Base-by-base conservation (phyloP, 2,329 filamentous ascomycete species). In the Metarhizium sp. region DNA sequence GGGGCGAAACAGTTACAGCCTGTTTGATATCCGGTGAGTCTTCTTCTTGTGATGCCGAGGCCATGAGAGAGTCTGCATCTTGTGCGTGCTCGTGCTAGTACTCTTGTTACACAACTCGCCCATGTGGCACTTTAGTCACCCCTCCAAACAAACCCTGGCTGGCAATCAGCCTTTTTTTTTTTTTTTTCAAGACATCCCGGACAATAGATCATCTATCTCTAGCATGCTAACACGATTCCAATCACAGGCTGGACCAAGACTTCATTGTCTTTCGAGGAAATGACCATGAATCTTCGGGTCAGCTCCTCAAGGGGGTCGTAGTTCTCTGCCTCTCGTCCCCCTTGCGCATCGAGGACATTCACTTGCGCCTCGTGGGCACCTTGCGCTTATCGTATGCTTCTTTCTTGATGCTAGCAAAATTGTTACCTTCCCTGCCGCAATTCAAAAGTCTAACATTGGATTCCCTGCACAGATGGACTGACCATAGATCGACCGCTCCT, bases 221-320 rank as follows among this genome's bases (percentile, higher is more conserved):
- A 8, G 38, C 20, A 7, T 18, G 50, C 53, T 52, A 55, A 53
- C 25, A 42, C 16, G 20, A 18, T 48, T 36, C 20, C 32, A 34
- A 40, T 34, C 61, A 30, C 64, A 91, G 88, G 53, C 79, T 92
- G 58, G 87, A 92, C 53, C 86, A 87, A 64, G 85, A 90, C 64
- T 88, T 92, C 56, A 82, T 92, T 57, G 85, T 92, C 34, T 86
- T 94, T 59, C 85, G 88, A 53, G 89, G 89, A 58, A 79, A 75
- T 61, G 85, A 89, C 55, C 78, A 87, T 67, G 89, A 92, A 66
- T 87, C 88, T 50, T 81, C 87, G 47, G 88, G 86, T 58, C 87
- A 90, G 63, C 72, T 88, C 54, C 73, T 94, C 61, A 88, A 86
- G 65, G 89, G 89, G 50, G 82, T 81, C 29, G 73, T 92, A 36